Evolutionary conservation across 2,329 filamentous ascomycete species (phyloP), one percentile per base, ranked within the genome.

Genomic region (Pestalotiopsis fici): DNA sequence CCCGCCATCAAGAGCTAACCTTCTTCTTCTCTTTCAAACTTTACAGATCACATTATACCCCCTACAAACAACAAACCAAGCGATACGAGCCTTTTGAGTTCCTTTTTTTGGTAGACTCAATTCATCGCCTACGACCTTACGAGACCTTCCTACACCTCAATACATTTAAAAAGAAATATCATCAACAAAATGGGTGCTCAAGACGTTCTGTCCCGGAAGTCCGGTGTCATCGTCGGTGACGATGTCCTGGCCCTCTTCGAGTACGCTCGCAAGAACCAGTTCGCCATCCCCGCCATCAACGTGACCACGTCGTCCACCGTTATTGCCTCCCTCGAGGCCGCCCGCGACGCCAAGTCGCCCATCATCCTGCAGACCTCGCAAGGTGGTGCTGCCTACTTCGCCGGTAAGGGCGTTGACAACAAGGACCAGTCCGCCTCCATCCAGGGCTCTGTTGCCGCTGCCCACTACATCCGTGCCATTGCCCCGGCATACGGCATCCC

Each of bases 341-440:
- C 96, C 75, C 91, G 94, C 77, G 95, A 98, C 83, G 86, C 90
- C 80, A 97, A 97, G 83, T 88, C 93, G 69, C 96, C 96, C 76
- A 91, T 98, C 83, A 92, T 98, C 83, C 90, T 98, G 74, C 96
- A 98, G 86, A 87, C 93, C 77, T 97, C 93, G 76, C 93, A 98
- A 84, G 96, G 96, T 78, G 95, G 95, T 84, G 92, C 94, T 71
- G 95, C 94, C 76, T 97, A 91, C 88, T 97, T 97, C 79, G 93
- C 93, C 76, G 94, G 93, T 82, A 95, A 95, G 91, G 94, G 93
- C 79, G 89, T 97, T 77, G 84, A 88, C 84, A 97, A 97, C 81
- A 78, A 77, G 70, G 83, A 95, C 84, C 96, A 98, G 85, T 86
- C 90, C 76, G 95, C 94, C 69, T 97, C 94, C 73, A 92, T 99